A percentile compares a stretch with the other conserved stretches of the same genome.
Conservation (phyloP, 2,329 filamentous ascomycete genomes). For the Sporothrix globosa region DNA sequence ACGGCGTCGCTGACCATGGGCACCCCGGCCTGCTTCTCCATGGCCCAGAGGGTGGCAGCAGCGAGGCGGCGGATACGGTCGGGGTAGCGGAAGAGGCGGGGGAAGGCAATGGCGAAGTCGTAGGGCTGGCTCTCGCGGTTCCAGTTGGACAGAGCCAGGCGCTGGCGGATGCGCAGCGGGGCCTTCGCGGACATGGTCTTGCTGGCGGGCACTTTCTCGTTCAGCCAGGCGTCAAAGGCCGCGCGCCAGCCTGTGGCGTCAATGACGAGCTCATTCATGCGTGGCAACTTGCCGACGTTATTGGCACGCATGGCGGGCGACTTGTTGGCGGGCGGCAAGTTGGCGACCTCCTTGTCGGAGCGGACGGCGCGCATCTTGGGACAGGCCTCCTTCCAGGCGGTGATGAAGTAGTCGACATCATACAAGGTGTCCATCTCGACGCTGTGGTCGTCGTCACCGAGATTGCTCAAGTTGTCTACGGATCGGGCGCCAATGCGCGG, state of each 20-base stretch:
- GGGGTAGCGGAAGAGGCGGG: conserved; percentile 35
- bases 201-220: conserved; percentile 4
- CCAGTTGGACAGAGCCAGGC: conserved; percentile 30
- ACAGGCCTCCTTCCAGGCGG: conserved; percentile 33
- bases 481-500: conserved; percentile 38
- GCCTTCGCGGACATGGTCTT: conserved; percentile 26
- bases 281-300: conserved; percentile 14
- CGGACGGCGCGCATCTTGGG: conserved; percentile 35
- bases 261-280: conserved; percentile 34
- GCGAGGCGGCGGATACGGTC: conserved; percentile 21
- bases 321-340: conserved; percentile 25
- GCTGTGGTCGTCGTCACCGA: conserved; percentile 29
- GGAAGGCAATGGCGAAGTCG: conserved; percentile 36
- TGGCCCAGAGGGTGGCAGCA: conserved; percentile 27
- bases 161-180: conserved; percentile 33
- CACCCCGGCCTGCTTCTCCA: conserved; percentile 25
- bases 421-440: conserved; percentile 32
- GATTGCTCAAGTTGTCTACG: conserved; percentile 34
- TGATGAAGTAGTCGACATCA: conserved; percentile 34
- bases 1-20: conserved; percentile 29
- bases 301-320: conserved; percentile 24
- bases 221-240: conserved; percentile 36
- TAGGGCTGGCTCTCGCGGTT: conserved; percentile 21
- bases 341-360: conserved; percentile 28
- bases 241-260: conserved; percentile 37